Conservation (phyloP, 805 yeast species). For the Monosporozyma siamensis region DNA sequence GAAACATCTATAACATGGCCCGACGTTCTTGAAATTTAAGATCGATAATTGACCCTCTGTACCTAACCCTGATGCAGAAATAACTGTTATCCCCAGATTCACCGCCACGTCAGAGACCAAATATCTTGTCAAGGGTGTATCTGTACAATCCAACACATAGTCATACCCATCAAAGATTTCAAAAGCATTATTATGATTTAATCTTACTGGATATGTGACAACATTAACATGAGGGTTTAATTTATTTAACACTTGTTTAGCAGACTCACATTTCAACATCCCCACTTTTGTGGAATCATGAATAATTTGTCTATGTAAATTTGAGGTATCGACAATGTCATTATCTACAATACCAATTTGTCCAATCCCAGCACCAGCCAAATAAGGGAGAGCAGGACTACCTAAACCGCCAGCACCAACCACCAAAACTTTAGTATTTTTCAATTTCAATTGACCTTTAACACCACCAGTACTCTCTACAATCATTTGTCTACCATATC, state of each 20-base stretch:
- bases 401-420: slow-evolving; percentile 98
- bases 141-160: slow-evolving; percentile 85
- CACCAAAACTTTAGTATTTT: slow-evolving; percentile 53
- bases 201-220: slow-evolving; percentile 41
- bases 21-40: slow-evolving; percentile 51
- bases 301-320: slow-evolving; percentile 81
- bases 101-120: slow-evolving; percentile 81
- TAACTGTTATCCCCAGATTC: slow-evolving; percentile 53
- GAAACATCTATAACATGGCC: slow-evolving; percentile 94
- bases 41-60: slow-evolving; percentile 86
- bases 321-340: slow-evolving; percentile 76
- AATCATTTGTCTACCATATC: slow-evolving; percentile 94
- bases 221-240: slow-evolving; percentile 65
- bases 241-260: slow-evolving; percentile 40
- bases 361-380: slow-evolving; percentile 86
- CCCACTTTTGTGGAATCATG: slow-evolving; percentile 66
- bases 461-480: slow-evolving; percentile 66
- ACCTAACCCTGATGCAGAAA: slow-evolving; percentile 86
- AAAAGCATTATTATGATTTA: slow-evolving; percentile 51
- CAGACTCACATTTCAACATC: slow-evolving; percentile 68
- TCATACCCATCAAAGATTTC: slow-evolving; percentile 58
- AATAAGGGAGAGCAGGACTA: slow-evolving; percentile 77
- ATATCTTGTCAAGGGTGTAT: slow-evolving; percentile 81
- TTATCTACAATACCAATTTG: slow-evolving; percentile 77
- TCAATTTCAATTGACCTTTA: slow-evolving; percentile 49